Base-by-base conservation (phyloP, 306 rosid species). In the Casuarina cunninghamiana region DNA sequence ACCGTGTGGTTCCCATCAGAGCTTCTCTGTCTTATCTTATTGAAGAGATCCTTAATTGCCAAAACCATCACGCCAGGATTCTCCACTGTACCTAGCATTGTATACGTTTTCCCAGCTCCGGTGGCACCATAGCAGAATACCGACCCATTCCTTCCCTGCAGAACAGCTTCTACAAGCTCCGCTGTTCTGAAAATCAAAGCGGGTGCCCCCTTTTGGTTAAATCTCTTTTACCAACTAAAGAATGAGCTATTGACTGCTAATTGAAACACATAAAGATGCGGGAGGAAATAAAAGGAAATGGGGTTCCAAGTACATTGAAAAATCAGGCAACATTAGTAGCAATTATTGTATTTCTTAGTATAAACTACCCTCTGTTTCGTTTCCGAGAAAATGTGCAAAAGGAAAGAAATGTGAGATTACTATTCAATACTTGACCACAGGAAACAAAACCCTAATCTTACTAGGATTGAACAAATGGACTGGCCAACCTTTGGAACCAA, bases 61-160 rank as follows among this genome's bases (percentile, higher is more conserved):
- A 92, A 83, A 84, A 95, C 98, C 97, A 95, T 95, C 72, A 95
- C 98, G 48, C 98, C 98, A 13, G 97, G 97, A 86, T 77, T 95
- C 87, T 92, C 97, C 60, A 88, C 60, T 3, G 97, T 95, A 2
- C 98, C 97, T 1, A 95, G 96, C 98, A 95, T 95, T 60, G 98
- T 95, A 82, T 92, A 92, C 2, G 98, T 95, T 79, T 95, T 95
- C 48, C 98, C 98, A 77, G 98, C 98, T 66, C 98, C 98, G 0
- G 98, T 95, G 21, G 98, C 98, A 4, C 98, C 98, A 65, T 95
- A 95, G 82, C 98, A 92, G 85, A 95, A 92, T 3, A 95, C 97
- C 17, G 98, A 87, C 6, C 98, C 98, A 78, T 95, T 95, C 89
- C 97, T 92, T 74, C 98, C 98, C 61, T 95, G 97, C 78, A 92